Percentiles rank a stretch among this genome's conserved stretches.
Conservation (phyloP, 257 asterid genomes). For the Marsdenia floribunda region DNA sequence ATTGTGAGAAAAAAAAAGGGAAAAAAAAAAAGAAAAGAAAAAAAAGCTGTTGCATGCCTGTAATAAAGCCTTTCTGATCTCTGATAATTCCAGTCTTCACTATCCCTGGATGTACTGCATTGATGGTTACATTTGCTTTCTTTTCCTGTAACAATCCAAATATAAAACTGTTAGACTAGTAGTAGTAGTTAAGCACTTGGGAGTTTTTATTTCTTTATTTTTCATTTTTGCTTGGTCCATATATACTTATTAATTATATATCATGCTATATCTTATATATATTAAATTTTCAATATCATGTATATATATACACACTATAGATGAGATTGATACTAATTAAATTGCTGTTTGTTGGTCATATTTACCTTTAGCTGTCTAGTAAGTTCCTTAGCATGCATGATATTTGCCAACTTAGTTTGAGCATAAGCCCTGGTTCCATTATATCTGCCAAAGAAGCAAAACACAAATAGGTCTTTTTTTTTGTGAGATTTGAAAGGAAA, state of each 20-base stretch:
- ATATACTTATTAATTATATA: not conserved
- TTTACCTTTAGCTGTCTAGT: slow-evolving; percentile 70
- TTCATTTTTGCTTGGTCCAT: not conserved
- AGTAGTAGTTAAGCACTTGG: not conserved
- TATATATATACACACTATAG: too few species aligned
- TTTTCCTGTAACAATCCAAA: slow-evolving; percentile 49
- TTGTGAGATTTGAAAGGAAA: not conserved
- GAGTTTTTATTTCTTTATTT: not conserved
- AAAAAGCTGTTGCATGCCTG: slow-evolving; percentile 53
- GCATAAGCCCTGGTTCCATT: slow-evolving; percentile 86
- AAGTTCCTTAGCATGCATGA: slow-evolving; percentile 85
- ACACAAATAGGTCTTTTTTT: not conserved
- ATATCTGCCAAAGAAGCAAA: slow-evolving; percentile 42
- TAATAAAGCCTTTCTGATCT: slow-evolving; percentile 86
- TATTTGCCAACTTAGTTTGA: slow-evolving; percentile 81
- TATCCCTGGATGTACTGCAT: slow-evolving; percentile 91
- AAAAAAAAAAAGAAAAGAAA: not conserved
- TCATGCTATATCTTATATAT: too few species aligned
- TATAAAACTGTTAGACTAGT: not conserved
- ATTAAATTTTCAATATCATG: too few species aligned
- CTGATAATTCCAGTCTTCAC: slow-evolving; percentile 91
- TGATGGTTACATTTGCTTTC: slow-evolving; percentile 81
- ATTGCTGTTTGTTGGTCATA: too few species aligned
- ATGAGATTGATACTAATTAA: too few species aligned
- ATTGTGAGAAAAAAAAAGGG: not conserved